A percentile compares a stretch with the other conserved stretches of the same genome.
Conservation (phyloP, 179 eudicot genomes). For the Silene vulgaris region DNA sequence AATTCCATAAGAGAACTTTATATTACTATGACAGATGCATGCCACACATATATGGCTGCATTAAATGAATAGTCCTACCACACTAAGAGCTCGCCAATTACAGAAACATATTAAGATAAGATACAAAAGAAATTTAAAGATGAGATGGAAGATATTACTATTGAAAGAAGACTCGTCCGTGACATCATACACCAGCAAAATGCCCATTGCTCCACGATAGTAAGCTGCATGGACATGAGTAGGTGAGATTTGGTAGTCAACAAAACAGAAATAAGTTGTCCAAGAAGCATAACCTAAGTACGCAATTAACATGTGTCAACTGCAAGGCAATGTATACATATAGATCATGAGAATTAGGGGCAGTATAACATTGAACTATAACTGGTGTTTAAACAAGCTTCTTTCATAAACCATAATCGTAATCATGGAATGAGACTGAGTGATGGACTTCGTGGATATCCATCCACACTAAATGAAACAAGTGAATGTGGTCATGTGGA, state of each 20-base stretch:
- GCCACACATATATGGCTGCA: neutral
- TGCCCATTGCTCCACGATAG: constrained; percentile 65
- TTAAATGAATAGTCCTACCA: neutral
- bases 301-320: neutral
- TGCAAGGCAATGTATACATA: neutral
- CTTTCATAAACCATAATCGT: neutral
- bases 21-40: neutral
- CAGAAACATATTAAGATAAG: constrained; percentile 3
- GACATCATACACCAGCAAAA: constrained; percentile 56
- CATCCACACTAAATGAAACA: neutral
- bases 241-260: constrained; percentile 3
- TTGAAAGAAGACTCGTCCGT: constrained; percentile 52
- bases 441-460: neutral
- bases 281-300: neutral
- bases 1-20: neutral
- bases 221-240: constrained; percentile 39
- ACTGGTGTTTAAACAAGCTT: too few relatives aligned
- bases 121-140: constrained; percentile 6
- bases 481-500: neutral
- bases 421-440: too few relatives aligned
- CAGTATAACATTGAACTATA: too few relatives aligned
- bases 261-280: neutral
- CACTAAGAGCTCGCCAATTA: neutral
- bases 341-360: neutral
- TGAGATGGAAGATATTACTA: constrained; percentile 31